Evolutionary conservation across 2,329 filamentous ascomycete species (phyloP).

Genomic region (Neofusicoccum sp.): DNA sequence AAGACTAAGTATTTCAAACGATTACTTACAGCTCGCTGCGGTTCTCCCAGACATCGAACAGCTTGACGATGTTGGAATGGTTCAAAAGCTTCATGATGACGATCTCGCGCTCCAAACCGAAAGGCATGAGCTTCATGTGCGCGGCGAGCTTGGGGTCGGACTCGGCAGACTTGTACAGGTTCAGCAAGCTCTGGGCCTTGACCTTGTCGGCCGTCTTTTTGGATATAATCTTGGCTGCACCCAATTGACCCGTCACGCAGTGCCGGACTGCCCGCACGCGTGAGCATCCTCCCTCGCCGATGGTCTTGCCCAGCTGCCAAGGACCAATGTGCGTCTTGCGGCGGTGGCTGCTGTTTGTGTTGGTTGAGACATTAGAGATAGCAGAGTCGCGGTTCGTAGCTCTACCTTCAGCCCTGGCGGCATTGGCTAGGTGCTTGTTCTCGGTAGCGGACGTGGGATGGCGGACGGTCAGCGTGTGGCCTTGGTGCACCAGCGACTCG

Average conservation of each 20-base stretch:
- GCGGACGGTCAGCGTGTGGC: slow-evolving; percentile 39
- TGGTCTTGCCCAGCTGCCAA: slow-evolving; percentile 85
- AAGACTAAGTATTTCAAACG: background rate
- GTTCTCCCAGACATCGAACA: slow-evolving; percentile 98
- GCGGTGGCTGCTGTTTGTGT: slow-evolving; percentile 49
- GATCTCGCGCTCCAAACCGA: slow-evolving; percentile 90
- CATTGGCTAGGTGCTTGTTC: slow-evolving; percentile 54
- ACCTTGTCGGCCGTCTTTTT: slow-evolving; percentile 74
- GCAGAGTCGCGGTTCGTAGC: slow-evolving; percentile 53
- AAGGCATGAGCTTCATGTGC: slow-evolving; percentile 70
- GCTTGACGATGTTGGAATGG: slow-evolving; percentile 88
- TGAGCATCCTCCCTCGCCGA: slow-evolving; percentile 87
- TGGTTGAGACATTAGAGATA: slow-evolving; percentile 56
- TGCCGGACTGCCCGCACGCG: slow-evolving; percentile 85
- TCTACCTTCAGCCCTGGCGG: slow-evolving; percentile 46
- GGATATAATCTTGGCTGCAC: slow-evolving; percentile 93
- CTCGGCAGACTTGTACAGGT: slow-evolving; percentile 73
- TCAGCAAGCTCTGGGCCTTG: slow-evolving; percentile 80
- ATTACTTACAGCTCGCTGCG: slow-evolving; percentile 78
- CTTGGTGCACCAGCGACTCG: slow-evolving; percentile 45
- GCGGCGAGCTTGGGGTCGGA: slow-evolving; percentile 51
- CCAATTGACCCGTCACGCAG: slow-evolving; percentile 71
- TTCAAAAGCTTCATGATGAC: slow-evolving; percentile 96
- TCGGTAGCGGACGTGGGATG: slow-evolving; percentile 33
- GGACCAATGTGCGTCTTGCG: slow-evolving; percentile 80